These are phyloP conservation scores for Tricholoma flavovirens DNA, from an alignment of 768 basidiomycete genomes.

Conservation along the genomic window DNA sequence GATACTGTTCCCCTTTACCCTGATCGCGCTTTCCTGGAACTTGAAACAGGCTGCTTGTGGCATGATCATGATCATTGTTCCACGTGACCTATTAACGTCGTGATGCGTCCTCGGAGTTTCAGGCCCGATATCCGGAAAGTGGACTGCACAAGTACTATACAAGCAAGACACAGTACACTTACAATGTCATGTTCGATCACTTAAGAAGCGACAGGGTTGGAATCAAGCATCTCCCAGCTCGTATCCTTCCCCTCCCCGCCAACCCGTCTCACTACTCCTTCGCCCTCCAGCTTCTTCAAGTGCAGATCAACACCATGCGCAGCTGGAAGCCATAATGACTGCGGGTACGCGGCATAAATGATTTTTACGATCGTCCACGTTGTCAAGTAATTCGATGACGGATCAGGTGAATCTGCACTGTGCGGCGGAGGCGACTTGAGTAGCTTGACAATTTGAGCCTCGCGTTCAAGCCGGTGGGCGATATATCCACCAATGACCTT, in stretches of 20 bases:
- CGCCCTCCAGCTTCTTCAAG: slow-evolving; percentile 63
- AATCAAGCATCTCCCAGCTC: slow-evolving; percentile 37
- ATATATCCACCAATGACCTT: slow-evolving; percentile 68
- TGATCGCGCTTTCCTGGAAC: too few relatives aligned
- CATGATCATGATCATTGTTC: too few relatives aligned
- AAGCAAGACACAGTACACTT: not conserved
- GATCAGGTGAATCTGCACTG: slow-evolving; percentile 4
- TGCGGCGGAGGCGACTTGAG: slow-evolving; percentile 33
- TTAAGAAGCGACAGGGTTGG: slow-evolving; percentile 8
- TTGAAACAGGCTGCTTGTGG: too few relatives aligned
- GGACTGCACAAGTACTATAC: not conserved
- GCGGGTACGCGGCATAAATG: slow-evolving; percentile 71
- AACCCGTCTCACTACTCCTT: slow-evolving; percentile 48
- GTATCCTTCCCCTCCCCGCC: slow-evolving; percentile 48
- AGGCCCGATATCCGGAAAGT: too few relatives aligned
- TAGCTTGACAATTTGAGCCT: slow-evolving; percentile 64
- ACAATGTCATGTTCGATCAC: not conserved
- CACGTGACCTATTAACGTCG: not conserved
- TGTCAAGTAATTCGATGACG: slow-evolving; percentile 37
- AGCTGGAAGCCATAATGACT: slow-evolving; percentile 66
- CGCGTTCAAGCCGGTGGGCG: slow-evolving; percentile 73
- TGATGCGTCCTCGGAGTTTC: too few relatives aligned
- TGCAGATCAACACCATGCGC: slow-evolving; percentile 66
- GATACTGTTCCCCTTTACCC: too few relatives aligned
- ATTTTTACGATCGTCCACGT: slow-evolving; percentile 59